Base-by-base conservation (phyloP, 768 basidiomycete genomes). In the Neoboletus subvelutipes region DNA sequence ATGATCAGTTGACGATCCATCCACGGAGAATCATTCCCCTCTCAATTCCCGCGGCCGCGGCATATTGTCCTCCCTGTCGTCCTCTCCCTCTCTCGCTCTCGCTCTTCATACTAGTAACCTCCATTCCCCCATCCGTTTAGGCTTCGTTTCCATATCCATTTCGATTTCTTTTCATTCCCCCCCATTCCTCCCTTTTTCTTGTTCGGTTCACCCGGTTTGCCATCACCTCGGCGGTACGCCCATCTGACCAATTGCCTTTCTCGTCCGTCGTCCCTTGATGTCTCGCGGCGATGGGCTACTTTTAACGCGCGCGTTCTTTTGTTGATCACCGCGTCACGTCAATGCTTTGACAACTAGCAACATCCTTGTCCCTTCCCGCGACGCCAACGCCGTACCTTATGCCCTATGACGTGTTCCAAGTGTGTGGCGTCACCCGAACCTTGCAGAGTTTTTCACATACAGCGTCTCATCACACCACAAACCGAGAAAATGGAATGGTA, bases 281-380 rank as follows among this genome's bases (percentile, higher is more conserved):
- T n/a, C 50, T 34, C 24, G 43, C 41, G 59, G 58, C 46, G 46
- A 49, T 60, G 46, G 2, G 6, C 41, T 50, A 17, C 40, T 41
- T 48, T 41, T 52, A 26, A 45, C 52, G 24, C 37, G 24, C 43
- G 11, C 39, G 2, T 63, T 62, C 56, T 50, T 17, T 47, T 0
- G 13, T 41, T 56, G 60, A 59, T 66, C 62, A 61, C 62, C 49
- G 47, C 50, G 41, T 56, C 62, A 55, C 52, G 41, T 57, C 45
- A 47, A 28, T 28, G 20, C 36, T 37, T n/a, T 28, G 50, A 43
- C 63, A 60, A 41, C 53, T n/a, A n/a, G n/a, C 20, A 6, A 17
- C 50, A 15, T 47, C 54, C 22, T 45, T 31, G 52, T 28, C 29
- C 11, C 36, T 39, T 61, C 36, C 58, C 36, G 54, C 31, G 54